Percentiles rank a stretch among this genome's conserved stretches.
phyloP scores from a whole-genome alignment of 2,329 filamentous ascomycete genomes.

The Corniculantispora saksenae region DNA sequence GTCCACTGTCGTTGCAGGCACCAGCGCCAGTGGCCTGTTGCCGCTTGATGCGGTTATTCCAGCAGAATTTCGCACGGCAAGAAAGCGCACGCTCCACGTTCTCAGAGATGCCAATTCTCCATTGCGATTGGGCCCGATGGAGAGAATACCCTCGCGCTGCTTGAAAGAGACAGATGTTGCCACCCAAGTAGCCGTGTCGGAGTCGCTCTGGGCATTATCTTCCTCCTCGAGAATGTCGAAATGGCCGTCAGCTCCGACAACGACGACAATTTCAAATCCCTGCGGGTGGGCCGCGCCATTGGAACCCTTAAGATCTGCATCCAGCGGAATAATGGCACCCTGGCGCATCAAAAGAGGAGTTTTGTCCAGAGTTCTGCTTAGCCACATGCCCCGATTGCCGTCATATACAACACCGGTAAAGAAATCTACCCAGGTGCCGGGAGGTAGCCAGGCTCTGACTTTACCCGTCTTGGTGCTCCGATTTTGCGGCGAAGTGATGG shows the following conservation, averaged over 20 bases:
- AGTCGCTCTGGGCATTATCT: neutral
- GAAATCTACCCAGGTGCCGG: conserved; percentile 56
- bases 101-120: conserved; percentile 6
- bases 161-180: conserved; percentile 16
- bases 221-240: conserved; percentile 53
- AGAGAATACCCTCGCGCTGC: conserved; percentile 18
- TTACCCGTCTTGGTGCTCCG: conserved; percentile 46
- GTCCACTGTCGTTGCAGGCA: neutral
- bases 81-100: conserved; percentile 20
- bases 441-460: conserved; percentile 59
- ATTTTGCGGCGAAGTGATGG: conserved; percentile 55
- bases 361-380: conserved; percentile 51
- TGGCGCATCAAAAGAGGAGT: conserved; percentile 56
- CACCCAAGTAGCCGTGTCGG: conserved; percentile 7
- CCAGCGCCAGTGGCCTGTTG: neutral
- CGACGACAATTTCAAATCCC: conserved; percentile 49
- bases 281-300: conserved; percentile 52
- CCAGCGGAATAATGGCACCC: conserved; percentile 60
- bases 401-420: conserved; percentile 60
- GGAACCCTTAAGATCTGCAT: conserved; percentile 40
- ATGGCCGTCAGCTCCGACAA: conserved; percentile 48
- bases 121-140: conserved; percentile 12
- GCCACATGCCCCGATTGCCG: conserved; percentile 51
- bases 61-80: neutral
- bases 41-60: conserved; percentile 1